A percentile compares a stretch with the other conserved stretches of the same genome.
Conservation (phyloP, 2,329 filamentous ascomycete genomes). For the Escovopsis sp. region DNA sequence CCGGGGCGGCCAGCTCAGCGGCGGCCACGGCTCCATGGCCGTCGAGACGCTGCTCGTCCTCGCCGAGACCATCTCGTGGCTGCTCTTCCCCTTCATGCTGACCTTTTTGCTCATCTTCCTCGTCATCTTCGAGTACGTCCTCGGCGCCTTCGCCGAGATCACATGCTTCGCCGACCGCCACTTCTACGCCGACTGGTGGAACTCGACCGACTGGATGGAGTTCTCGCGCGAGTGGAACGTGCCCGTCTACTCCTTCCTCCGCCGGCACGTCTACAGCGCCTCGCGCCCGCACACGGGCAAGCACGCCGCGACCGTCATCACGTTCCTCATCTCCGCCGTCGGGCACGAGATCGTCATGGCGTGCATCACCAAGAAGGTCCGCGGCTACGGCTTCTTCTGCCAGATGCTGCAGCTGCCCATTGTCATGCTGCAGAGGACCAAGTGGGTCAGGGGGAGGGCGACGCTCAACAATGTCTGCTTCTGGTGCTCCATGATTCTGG, state of each 20-base stretch:
- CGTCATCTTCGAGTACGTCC: constrained; percentile 93
- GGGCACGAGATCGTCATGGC: constrained; percentile 95
- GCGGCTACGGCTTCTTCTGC: constrained; percentile 83
- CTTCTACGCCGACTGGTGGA: constrained; percentile 75
- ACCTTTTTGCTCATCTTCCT: constrained; percentile 92
- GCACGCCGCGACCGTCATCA: constrained; percentile 68
- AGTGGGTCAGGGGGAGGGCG: constrained; percentile 56
- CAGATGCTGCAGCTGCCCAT: constrained; percentile 97
- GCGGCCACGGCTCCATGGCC: constrained; percentile 18
- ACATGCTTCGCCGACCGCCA: constrained; percentile 86
- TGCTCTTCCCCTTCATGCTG: constrained; percentile 95
- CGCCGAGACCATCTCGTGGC: constrained; percentile 75
- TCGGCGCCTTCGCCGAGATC: constrained; percentile 89
- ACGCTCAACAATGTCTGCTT: constrained; percentile 82
- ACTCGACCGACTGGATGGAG: constrained; percentile 80
- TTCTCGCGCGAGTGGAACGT: constrained; percentile 96
- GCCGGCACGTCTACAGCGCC: constrained; percentile 84
- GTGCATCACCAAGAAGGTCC: constrained; percentile 91
- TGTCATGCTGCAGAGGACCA: constrained; percentile 75
- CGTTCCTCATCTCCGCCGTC: constrained; percentile 77
- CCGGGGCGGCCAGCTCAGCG: background rate
- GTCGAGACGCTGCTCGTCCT: constrained; percentile 66
- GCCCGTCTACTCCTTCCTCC: constrained; percentile 91
- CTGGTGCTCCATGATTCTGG: constrained; percentile 84
- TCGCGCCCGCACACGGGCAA: constrained; percentile 63